Conservation (phyloP, 768 basidiomycete species). For the Dacryopinax spathularia region DNA sequence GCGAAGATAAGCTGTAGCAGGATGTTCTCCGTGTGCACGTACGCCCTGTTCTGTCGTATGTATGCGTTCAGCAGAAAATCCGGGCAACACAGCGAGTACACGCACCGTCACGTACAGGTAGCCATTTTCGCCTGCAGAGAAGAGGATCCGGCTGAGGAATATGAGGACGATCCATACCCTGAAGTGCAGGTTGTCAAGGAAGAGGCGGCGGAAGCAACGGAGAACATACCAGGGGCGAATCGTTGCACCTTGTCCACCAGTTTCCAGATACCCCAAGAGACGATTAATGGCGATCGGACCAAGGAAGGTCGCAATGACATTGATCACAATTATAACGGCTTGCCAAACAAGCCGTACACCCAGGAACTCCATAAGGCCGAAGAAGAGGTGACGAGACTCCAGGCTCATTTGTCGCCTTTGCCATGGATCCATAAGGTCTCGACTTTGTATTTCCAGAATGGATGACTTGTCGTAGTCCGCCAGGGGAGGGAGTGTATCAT, state of each 20-base stretch:
- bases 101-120: neutral
- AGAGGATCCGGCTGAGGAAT: neutral
- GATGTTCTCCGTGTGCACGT: neutral
- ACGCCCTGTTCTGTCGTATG: neutral
- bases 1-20: neutral
- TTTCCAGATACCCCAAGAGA: slow-evolving; percentile 20
- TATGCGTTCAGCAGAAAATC: neutral
- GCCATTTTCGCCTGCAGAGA: neutral
- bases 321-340: neutral
- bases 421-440: slow-evolving; percentile 21
- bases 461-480: slow-evolving; percentile 24
- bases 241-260: slow-evolving; percentile 14
- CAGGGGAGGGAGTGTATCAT: slow-evolving; percentile 18
- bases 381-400: neutral
- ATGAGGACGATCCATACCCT: neutral
- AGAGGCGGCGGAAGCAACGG: too few species aligned
- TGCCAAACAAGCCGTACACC: neutral
- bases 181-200: too few species aligned
- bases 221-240: neutral
- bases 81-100: neutral
- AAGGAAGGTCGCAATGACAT: slow-evolving; percentile 13
- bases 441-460: slow-evolving; percentile 18
- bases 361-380: neutral
- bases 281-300: slow-evolving; percentile 22
- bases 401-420: neutral